Evolutionary conservation across 2,329 filamentous ascomycete genomes (phyloP).

Genomic region (Emmonsiellopsis sp.): DNA sequence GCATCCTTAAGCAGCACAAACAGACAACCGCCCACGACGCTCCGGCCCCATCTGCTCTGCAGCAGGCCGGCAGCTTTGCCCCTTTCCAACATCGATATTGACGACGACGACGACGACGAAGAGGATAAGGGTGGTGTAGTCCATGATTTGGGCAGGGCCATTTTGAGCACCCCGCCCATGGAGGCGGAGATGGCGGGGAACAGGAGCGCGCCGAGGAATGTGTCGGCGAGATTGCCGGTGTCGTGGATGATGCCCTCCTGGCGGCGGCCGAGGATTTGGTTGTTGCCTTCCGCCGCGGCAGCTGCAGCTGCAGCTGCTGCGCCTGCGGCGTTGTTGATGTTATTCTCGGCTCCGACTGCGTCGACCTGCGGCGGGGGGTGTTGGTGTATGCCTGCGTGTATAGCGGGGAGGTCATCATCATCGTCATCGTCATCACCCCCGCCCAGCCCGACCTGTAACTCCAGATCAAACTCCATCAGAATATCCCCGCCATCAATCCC

Average conservation of each 20-base stretch:
- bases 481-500: conserved; percentile 31
- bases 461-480: conserved; percentile 41
- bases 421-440: conserved; percentile 34
- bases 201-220: conserved; percentile 59
- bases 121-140: conserved; percentile 39
- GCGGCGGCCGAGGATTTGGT: conserved; percentile 27
- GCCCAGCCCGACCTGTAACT: conserved; percentile 42
- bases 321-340: conserved; percentile 3
- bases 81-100: conserved; percentile 28
- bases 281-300: neutral
- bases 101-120: conserved; percentile 28
- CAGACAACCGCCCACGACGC: conserved; percentile 75
- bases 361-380: conserved; percentile 18
- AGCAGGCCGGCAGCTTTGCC: conserved; percentile 54
- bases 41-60: conserved; percentile 80
- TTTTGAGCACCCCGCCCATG: conserved; percentile 65
- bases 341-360: neutral
- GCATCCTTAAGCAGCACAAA: conserved; percentile 76
- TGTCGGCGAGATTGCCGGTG: conserved; percentile 47
- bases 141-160: conserved; percentile 59
- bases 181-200: conserved; percentile 73
- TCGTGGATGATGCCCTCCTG: conserved; percentile 43
- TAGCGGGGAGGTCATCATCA: conserved; percentile 10
- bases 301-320: neutral
- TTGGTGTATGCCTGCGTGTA: conserved; percentile 13